These are phyloP conservation scores for Ophiosphaerella herpotricha DNA, from an alignment of 2,329 filamentous ascomycete species.

Conservation along the genomic window DNA sequence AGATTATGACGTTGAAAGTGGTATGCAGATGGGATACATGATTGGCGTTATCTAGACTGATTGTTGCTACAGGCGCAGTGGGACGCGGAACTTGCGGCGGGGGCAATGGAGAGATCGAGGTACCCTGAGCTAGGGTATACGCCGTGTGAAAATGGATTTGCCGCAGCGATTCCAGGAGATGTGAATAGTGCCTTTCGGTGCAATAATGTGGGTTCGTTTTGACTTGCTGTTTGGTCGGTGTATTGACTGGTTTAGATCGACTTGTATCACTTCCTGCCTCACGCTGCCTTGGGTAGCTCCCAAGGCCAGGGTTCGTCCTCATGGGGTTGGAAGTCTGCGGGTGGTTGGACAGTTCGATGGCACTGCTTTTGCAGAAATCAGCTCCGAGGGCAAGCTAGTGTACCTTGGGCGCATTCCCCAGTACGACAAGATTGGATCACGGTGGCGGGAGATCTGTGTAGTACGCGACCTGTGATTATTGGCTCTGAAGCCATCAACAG, in stretches of 20 bases:
- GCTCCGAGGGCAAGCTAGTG: conserved; percentile 52
- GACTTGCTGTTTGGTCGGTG: too few species aligned
- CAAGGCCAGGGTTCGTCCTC: conserved; percentile 48
- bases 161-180: conserved; percentile 39
- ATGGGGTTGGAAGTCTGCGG: conserved; percentile 58
- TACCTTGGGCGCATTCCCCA: conserved; percentile 58
- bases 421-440: conserved; percentile 47
- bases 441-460: conserved; percentile 57
- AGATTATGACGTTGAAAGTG: conserved; percentile 42
- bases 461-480: conserved; percentile 45
- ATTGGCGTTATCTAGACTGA: conserved; percentile 6
- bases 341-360: conserved; percentile 55
- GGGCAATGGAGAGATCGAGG: conserved; percentile 30
- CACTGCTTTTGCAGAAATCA: conserved; percentile 45
- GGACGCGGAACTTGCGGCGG: conserved; percentile 31
- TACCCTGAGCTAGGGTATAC: conserved; percentile 37
- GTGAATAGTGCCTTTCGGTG: conserved; percentile 44
- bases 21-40: conserved; percentile 4
- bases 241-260: conserved; percentile 48
- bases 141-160: conserved; percentile 39
- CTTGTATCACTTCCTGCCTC: conserved; percentile 59
- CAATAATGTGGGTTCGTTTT: conserved; percentile 34
- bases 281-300: conserved; percentile 55
- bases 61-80: conserved; percentile 21
- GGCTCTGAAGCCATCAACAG: conserved; percentile 48